Conservation (phyloP, 2,329 filamentous ascomycete species). For the Aspergillus unguis region DNA sequence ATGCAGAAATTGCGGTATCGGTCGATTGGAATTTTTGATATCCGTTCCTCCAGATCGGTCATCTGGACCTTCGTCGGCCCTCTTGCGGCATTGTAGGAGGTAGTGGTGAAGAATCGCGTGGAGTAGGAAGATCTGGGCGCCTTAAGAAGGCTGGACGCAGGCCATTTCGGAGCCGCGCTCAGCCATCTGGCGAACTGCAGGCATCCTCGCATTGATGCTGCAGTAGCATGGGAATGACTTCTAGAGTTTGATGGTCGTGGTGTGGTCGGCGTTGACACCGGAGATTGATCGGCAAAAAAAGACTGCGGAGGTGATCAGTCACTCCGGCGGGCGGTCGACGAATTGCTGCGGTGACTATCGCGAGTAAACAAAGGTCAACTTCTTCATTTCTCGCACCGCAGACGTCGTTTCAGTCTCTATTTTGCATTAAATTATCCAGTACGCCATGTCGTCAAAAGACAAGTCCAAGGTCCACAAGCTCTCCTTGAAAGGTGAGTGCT, state of each 20-base stretch:
- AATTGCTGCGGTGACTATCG: conserved; percentile 39
- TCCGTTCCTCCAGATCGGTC: conserved; percentile 58
- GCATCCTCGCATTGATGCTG: conserved; percentile 46
- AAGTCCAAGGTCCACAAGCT: conserved; percentile 95
- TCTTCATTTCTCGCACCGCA: conserved; percentile 6
- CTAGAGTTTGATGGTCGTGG: neutral
- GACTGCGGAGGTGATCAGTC: neutral
- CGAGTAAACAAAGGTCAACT: conserved; percentile 34
- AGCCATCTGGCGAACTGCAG: conserved; percentile 47
- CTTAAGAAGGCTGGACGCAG: conserved; percentile 29
- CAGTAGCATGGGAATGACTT: conserved; percentile 30
- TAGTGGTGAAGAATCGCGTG: conserved; percentile 32
- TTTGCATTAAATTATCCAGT: too few species aligned
- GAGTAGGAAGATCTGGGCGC: conserved; percentile 23
- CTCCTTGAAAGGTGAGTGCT: conserved; percentile 51
- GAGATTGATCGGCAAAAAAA: conserved; percentile 24
- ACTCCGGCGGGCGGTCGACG: conserved; percentile 23
- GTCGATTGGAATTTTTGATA: conserved; percentile 50
- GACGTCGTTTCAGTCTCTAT: neutral
- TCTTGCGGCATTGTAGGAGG: conserved; percentile 20
- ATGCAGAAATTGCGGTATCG: conserved; percentile 91
- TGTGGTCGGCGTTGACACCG: conserved; percentile 24
- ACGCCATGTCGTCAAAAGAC: conserved; percentile 46
- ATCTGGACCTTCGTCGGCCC: conserved; percentile 24
- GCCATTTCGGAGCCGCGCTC: conserved; percentile 38